Conservation (phyloP, 306 rosid genomes). For the Pyrus pyrifolia region DNA sequence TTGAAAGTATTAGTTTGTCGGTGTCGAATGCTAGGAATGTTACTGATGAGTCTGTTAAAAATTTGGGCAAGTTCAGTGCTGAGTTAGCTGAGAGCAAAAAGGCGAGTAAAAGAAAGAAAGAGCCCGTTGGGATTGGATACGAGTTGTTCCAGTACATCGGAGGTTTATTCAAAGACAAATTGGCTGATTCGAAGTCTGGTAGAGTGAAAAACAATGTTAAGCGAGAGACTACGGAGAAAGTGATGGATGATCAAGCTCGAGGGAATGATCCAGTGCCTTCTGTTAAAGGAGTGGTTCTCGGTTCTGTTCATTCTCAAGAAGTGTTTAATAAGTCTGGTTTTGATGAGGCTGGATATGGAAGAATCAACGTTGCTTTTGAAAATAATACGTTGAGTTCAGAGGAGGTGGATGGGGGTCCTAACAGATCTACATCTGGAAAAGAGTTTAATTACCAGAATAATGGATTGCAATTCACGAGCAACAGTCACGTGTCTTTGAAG, state of each 20-base stretch:
- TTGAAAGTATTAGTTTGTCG: slow-evolving; percentile 35
- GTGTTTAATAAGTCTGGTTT: slow-evolving; percentile 18
- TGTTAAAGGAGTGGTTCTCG: slow-evolving; percentile 18
- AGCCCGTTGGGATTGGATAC: slow-evolving; percentile 44
- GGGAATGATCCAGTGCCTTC: slow-evolving; percentile 17
- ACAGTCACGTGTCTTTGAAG: slow-evolving; percentile 40
- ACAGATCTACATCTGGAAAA: slow-evolving; percentile 19
- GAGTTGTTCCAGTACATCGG: slow-evolving; percentile 54
- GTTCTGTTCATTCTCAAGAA: slow-evolving; percentile 33
- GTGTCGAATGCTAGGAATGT: slow-evolving; percentile 40
- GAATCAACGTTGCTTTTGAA: slow-evolving; percentile 17
- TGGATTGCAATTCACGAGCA: slow-evolving; percentile 40
- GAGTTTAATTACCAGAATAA: slow-evolving; percentile 37
- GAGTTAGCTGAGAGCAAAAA: slow-evolving; percentile 46
- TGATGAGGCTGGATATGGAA: slow-evolving; percentile 27
- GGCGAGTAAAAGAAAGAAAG: slow-evolving; percentile 49
- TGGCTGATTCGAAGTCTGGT: slow-evolving; percentile 32
- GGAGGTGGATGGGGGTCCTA: slow-evolving; percentile 17
- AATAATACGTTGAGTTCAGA: slow-evolving; percentile 22
- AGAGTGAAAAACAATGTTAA: slow-evolving; percentile 41
- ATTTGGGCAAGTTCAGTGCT: slow-evolving; percentile 35
- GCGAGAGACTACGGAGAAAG: slow-evolving; percentile 27
- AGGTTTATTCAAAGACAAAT: slow-evolving; percentile 49
- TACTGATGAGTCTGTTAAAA: slow-evolving; percentile 32
- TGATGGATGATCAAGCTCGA: slow-evolving; percentile 27